Base-by-base conservation (phyloP, 2,329 filamentous ascomycete genomes). In the Penicillium sp. region DNA sequence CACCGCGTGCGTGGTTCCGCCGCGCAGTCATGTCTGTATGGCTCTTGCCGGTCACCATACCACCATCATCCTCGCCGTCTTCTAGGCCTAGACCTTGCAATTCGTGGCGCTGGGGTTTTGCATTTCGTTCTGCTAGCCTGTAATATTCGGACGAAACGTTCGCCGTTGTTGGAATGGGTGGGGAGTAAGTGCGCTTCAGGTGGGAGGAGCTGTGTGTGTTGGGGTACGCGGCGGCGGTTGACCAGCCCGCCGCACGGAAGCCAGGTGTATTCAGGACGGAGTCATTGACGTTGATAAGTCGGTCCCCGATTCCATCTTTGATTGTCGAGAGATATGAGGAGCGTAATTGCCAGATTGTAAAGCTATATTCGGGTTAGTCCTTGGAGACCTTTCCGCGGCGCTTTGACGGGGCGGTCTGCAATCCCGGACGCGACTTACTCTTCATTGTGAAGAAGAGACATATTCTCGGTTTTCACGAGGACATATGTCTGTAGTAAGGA, bases 251-350 rank as follows among this genome's bases (percentile, higher is more conserved):
- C 25, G 84, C 84, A 62, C 85, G 84, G 69, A 88, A 88, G 19
- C 84, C 84, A 21, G 84, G 83, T 45, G 85, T 84, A 69, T 87
- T 88, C 53, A 88, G 77, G 38, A 87, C 80, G 41, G 81, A 80
- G 31, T 84, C 80, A 68, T 88, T 86, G 64, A 88, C 80, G 59
- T 82, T 86, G 73, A 88, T 88, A 52, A 88, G 77, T 42, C 86
- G 80, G 69, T 88, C 86, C 61, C 85, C 85, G 41, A 87, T 83
- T 59, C 85, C 86, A 70, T 88, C 86, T 71, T 86, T 86, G 66
- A 86, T 86, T 48, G 82, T 79, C 31, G 82, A 81, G 21, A 88
- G 80, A 68, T 87, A 88, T 38, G 84, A 84, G 19, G 85, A 86
- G 56, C 86, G 84, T 41, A 88, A 77, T 68, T 86, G 84, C 79